phyloP scores from a whole-genome alignment of 768 basidiomycete genomes.

The Pleurotus ostreatus region DNA sequence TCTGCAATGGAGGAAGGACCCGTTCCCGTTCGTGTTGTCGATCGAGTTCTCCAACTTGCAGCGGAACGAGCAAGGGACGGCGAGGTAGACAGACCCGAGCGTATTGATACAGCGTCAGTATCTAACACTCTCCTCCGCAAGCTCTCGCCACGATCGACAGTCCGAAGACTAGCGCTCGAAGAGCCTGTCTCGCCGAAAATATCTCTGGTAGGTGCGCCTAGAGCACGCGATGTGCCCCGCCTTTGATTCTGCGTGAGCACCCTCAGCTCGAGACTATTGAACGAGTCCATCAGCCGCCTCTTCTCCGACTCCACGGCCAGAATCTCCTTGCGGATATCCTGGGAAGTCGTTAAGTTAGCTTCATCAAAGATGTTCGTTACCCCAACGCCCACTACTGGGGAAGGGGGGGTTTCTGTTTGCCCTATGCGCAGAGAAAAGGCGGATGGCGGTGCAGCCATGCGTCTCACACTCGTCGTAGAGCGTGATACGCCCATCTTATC shows the following conservation, averaged over 20 bases:
- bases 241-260: constrained; percentile 45
- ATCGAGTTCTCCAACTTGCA: constrained; percentile 5
- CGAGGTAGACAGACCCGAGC: constrained; percentile 39
- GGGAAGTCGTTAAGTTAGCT: constrained; percentile 45
- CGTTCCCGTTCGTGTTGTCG: neutral
- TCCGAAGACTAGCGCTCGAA: constrained; percentile 20
- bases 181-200: constrained; percentile 16
- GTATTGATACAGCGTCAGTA: constrained; percentile 37
- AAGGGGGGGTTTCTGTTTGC: constrained; percentile 14
- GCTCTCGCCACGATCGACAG: constrained; percentile 18
- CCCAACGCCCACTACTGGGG: constrained; percentile 9
- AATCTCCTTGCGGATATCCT: constrained; percentile 59
- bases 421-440: constrained; percentile 19
- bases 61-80: constrained; percentile 38
- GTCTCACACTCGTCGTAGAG: constrained; percentile 9
- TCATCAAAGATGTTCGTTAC: constrained; percentile 43
- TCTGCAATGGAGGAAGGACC: constrained; percentile 11
- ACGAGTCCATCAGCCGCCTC: constrained; percentile 59
- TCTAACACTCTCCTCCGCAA: constrained; percentile 16
- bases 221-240: constrained; percentile 26
- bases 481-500: constrained; percentile 5
- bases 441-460: constrained; percentile 16
- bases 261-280: constrained; percentile 60
- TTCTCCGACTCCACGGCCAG: constrained; percentile 62
- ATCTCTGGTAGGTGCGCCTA: constrained; percentile 22